Evolutionary conservation across 2,329 filamentous ascomycete genomes (phyloP).

Genomic region (Curvularia hawaiiensis): DNA sequence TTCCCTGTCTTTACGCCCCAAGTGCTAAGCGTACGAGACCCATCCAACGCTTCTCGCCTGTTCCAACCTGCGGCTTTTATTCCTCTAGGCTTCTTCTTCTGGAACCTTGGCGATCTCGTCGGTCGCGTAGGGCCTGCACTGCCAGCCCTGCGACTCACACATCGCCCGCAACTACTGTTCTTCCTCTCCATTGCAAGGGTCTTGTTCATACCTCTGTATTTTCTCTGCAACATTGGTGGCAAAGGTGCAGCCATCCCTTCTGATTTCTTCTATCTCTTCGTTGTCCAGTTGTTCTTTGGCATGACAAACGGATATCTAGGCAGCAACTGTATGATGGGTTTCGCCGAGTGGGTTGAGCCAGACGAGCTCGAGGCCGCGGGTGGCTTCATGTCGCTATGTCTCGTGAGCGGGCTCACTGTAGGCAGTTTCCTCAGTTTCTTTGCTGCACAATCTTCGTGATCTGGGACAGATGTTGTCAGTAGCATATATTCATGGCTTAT

Average conservation of each 20-base stretch:
- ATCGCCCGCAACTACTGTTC: conserved; percentile 71
- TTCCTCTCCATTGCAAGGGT: conserved; percentile 67
- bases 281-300: conserved; percentile 85
- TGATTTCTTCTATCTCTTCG: conserved; percentile 84
- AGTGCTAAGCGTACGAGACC: conserved; percentile 50
- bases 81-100: conserved; percentile 86
- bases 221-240: conserved; percentile 85
- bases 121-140: conserved; percentile 73
- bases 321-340: conserved; percentile 89
- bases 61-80: conserved; percentile 81
- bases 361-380: conserved; percentile 87
- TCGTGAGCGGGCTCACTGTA: conserved; percentile 80
- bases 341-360: conserved; percentile 78
- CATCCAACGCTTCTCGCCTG: conserved; percentile 58
- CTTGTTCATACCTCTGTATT: conserved; percentile 80
- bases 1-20: conserved; percentile 85
- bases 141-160: conserved; percentile 61
- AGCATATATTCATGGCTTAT: not conserved
- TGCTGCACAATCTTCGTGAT: conserved; percentile 51
- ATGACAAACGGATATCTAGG: conserved; percentile 86
- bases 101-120: conserved; percentile 86
- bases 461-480: not conserved
- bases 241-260: conserved; percentile 71
- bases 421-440: conserved; percentile 93
- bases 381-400: conserved; percentile 89